Conservation (phyloP, 176 grass and related monocot species). For the Ensete ventricosum region DNA sequence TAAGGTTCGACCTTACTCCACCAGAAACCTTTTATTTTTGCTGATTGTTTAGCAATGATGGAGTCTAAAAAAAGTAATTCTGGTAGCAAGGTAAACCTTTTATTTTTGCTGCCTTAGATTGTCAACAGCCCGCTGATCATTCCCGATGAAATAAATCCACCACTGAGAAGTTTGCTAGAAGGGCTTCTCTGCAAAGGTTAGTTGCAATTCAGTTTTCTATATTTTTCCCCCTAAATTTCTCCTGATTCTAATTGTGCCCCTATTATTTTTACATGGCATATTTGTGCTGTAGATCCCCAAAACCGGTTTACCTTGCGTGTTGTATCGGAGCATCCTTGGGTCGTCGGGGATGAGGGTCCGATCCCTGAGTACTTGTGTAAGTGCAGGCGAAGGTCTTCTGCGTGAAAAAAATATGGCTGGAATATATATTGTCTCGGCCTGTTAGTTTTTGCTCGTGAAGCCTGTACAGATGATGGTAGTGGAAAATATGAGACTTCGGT, state of each 20-base stretch:
- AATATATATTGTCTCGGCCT: not conserved
- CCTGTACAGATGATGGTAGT: not conserved
- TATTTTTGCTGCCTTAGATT: slow-evolving; percentile 37
- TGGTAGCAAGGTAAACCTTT: too few species aligned
- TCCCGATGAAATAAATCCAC: slow-evolving; percentile 44
- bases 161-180: slow-evolving; percentile 56
- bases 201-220: not conserved
- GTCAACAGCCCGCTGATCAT: slow-evolving; percentile 45
- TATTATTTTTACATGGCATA: not conserved
- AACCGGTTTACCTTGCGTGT: slow-evolving; percentile 55
- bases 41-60: not conserved
- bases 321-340: slow-evolving; percentile 68
- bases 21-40: slow-evolving; percentile 13
- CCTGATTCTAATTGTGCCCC: not conserved
- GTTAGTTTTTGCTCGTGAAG: not conserved
- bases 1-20: slow-evolving; percentile 34
- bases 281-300: slow-evolving; percentile 39
- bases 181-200: slow-evolving; percentile 84
- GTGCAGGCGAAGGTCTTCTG: slow-evolving; percentile 31
- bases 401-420: not conserved
- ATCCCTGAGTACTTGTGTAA: slow-evolving; percentile 51
- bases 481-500: too few species aligned
- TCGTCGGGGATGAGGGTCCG: slow-evolving; percentile 45
- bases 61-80: not conserved
- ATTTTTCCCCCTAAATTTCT: not conserved